Conservation (phyloP, 1,284 basidiomycete species). For the Fistulinella staudtii region DNA sequence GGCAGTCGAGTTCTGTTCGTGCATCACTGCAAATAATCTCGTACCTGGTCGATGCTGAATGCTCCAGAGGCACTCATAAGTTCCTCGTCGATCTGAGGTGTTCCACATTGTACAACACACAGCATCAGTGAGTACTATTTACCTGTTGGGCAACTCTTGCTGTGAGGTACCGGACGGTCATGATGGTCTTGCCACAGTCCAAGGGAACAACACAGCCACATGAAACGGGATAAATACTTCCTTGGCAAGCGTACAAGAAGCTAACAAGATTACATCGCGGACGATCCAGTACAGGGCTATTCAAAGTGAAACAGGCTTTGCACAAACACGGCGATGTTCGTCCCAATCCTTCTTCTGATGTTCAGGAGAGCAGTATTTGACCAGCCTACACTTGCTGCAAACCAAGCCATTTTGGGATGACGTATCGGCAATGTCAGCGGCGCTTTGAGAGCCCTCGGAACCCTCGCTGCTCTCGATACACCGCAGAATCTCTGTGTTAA, state of each 20-base stretch:
- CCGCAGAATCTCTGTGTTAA: slow-evolving; percentile 41
- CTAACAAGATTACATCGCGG: too few relatives aligned
- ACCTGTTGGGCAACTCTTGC: slow-evolving; percentile 82
- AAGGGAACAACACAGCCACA: not conserved
- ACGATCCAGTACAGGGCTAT: not conserved
- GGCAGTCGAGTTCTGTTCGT: slow-evolving; percentile 1
- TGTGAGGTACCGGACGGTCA: slow-evolving; percentile 74
- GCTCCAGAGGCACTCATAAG: slow-evolving; percentile 82
- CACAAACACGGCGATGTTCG: slow-evolving; percentile 65
- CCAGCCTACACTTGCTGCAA: slow-evolving; percentile 70
- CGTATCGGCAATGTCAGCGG: slow-evolving; percentile 32
- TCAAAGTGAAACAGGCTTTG: slow-evolving; percentile 35
- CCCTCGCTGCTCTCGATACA: slow-evolving; percentile 42
- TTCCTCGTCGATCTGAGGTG: slow-evolving; percentile 80
- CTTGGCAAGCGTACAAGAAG: not conserved
- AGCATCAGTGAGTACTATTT: slow-evolving; percentile 4
- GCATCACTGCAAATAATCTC: not conserved
- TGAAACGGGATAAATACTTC: not conserved
- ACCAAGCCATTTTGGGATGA: slow-evolving; percentile 42
- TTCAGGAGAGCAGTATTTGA: slow-evolving; percentile 67
- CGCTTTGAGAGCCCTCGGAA: slow-evolving; percentile 48
- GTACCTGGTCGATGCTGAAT: slow-evolving; percentile 87
- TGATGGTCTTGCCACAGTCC: slow-evolving; percentile 27
- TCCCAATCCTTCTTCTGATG: slow-evolving; percentile 72
- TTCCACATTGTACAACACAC: not conserved